phyloP scores from a whole-genome alignment of 164 flowering plant species.

The Vitis rupestris region DNA sequence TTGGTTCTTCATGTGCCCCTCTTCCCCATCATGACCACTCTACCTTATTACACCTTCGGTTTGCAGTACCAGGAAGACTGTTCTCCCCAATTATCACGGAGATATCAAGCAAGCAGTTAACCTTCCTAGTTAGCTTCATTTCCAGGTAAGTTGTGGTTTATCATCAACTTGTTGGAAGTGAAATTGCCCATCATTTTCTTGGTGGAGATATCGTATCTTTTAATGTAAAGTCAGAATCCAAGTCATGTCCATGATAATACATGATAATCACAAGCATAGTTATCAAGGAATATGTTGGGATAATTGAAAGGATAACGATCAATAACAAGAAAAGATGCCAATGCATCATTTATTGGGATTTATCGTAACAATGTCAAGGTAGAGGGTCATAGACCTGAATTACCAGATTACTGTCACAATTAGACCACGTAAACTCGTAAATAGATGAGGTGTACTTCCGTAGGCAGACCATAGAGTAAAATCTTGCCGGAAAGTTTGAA shows the following conservation, averaged over 20 bases:
- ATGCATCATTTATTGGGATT: neutral
- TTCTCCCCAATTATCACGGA: neutral
- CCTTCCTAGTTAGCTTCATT: neutral
- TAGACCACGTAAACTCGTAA: neutral
- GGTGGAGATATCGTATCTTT: neutral
- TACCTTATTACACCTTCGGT: conserved; percentile 25
- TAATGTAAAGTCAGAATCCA: neutral
- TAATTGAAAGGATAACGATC: conserved; percentile 1
- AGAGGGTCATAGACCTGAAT: neutral
- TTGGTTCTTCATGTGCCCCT: conserved; percentile 81
- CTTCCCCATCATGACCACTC: conserved; percentile 84
- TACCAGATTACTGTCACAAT: neutral
- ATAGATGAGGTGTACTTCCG: neutral
- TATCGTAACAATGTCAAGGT: neutral
- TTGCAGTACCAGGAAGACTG: neutral
- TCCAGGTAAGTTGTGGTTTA: too few species aligned
- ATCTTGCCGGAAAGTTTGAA: neutral
- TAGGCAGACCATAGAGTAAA: neutral
- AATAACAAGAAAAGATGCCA: neutral
- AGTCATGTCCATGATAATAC: neutral
- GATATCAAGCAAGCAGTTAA: neutral
- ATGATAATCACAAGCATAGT: neutral
- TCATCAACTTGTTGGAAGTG: neutral
- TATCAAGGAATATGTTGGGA: neutral
- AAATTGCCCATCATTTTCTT: neutral